phyloP scores from a whole-genome alignment of 331 rosid genomes.

The Ulmus americana region DNA sequence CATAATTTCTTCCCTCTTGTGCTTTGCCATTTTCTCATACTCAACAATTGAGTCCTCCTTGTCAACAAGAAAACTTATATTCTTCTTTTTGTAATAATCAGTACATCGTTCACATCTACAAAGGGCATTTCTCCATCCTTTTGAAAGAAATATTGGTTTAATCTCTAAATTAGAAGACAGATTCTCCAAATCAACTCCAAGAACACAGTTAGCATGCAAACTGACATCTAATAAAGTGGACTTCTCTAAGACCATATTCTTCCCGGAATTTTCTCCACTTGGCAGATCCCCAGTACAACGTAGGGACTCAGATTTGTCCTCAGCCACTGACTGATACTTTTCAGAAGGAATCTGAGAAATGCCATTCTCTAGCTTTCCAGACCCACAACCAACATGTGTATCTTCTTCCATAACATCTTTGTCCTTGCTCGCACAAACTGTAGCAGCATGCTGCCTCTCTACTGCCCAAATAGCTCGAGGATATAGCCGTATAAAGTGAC shows the following conservation, averaged over 20 bases:
- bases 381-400: conserved; percentile 32
- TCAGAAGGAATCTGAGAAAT: conserved; percentile 24
- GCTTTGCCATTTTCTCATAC: conserved; percentile 76
- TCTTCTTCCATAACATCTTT: conserved; percentile 55
- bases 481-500: conserved; percentile 60
- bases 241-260: conserved; percentile 20
- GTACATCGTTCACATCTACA: conserved; percentile 73
- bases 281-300: conserved; percentile 27
- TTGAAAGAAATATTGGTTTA: conserved; percentile 75
- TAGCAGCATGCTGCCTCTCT: conserved; percentile 31
- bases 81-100: conserved; percentile 51
- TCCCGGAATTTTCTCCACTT: conserved; percentile 35
- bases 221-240: conserved; percentile 16
- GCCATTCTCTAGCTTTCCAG: conserved; percentile 37
- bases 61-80: conserved; percentile 56
- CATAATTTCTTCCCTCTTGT: conserved; percentile 68
- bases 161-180: conserved; percentile 34
- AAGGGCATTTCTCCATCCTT: conserved; percentile 72
- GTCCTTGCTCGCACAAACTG: conserved; percentile 39
- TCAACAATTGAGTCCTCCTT: conserved; percentile 77
- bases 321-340: conserved; percentile 17
- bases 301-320: conserved; percentile 37
- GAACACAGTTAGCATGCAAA: conserved; percentile 43
- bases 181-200: conserved; percentile 34
- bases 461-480: conserved; percentile 45